Conservation (phyloP, 352 stramenopile species). For the Saprolegnia diclina region DNA sequence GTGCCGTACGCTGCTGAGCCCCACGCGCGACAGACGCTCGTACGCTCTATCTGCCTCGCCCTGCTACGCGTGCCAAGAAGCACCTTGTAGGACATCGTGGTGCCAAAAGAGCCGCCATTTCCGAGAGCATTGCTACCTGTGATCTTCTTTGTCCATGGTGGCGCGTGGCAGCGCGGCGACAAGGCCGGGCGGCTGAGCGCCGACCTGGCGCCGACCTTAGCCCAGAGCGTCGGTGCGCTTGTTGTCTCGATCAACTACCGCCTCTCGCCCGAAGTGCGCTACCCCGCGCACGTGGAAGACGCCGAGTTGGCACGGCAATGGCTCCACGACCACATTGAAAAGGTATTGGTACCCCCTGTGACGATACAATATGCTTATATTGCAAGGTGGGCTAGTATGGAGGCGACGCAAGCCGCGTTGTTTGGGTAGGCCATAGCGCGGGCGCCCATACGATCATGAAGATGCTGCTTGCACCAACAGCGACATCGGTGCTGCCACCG, state of each 20-base stretch:
- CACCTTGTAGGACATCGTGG: constrained; percentile 47
- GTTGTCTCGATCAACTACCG: constrained; percentile 79
- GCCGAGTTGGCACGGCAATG: constrained; percentile 54
- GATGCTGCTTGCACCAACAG: constrained; percentile 46
- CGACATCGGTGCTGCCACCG: constrained; percentile 33
- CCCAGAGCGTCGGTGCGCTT: constrained; percentile 37
- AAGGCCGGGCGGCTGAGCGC: constrained; percentile 62
- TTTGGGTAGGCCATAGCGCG: constrained; percentile 68
- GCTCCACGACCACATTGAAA: constrained; percentile 57
- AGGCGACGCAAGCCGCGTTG: constrained; percentile 49
- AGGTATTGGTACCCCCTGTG: constrained; percentile 34
- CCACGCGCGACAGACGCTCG: constrained; percentile 48
- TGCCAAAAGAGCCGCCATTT: constrained; percentile 33
- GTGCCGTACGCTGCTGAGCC: constrained; percentile 44
- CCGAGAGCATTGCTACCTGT: constrained; percentile 41
- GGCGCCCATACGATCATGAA: constrained; percentile 77
- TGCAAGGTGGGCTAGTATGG: constrained; percentile 44
- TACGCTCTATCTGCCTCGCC: constrained; percentile 18
- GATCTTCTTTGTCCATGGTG: constrained; percentile 78
- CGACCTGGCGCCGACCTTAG: constrained; percentile 57
- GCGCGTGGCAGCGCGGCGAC: constrained; percentile 78
- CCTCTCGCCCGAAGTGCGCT: constrained; percentile 63
- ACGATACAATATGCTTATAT: not conserved
- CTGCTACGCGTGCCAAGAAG: not conserved
- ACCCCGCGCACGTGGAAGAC: constrained; percentile 64